phyloP scores from a whole-genome alignment of 768 basidiomycete species.

The Pisolithus orientalis region DNA sequence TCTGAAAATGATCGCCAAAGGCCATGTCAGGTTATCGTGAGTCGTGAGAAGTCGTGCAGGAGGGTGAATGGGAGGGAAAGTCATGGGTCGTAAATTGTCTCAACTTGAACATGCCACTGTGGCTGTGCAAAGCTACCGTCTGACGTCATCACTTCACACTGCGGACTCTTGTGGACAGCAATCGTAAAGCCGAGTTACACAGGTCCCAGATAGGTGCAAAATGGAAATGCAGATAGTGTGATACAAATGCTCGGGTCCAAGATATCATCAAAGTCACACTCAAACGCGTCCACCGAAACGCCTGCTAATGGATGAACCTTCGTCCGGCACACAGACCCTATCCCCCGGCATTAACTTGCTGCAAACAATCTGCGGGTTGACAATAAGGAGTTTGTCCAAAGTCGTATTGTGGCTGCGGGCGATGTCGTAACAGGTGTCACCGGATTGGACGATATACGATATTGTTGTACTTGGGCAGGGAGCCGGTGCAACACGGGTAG shows the following conservation, averaged over 20 bases:
- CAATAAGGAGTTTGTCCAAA: conserved; percentile 44
- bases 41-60: conserved; percentile 18
- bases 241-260: conserved; percentile 6
- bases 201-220: too few relatives aligned
- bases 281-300: conserved; percentile 14
- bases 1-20: conserved; percentile 36
- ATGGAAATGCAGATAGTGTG: conserved; percentile 6
- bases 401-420: conserved; percentile 41
- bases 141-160: conserved; percentile 13
- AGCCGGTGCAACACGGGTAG: conserved; percentile 19
- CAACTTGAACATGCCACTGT: conserved; percentile 16
- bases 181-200: too few relatives aligned
- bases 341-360: conserved; percentile 54
- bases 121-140: conserved; percentile 13
- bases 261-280: background rate
- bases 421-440: conserved; percentile 65
- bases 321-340: conserved; percentile 51
- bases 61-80: conserved; percentile 11
- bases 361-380: conserved; percentile 51
- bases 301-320: conserved; percentile 28
- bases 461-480: conserved; percentile 32
- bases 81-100: background rate
- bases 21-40: conserved; percentile 26
- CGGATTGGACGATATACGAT: conserved; percentile 46
- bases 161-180: too few relatives aligned